A percentile compares a stretch with the other conserved stretches of the same genome.
Evolutionary conservation across 2,329 filamentous ascomycete species (phyloP).

Genomic region (Aspergillus unguis): DNA sequence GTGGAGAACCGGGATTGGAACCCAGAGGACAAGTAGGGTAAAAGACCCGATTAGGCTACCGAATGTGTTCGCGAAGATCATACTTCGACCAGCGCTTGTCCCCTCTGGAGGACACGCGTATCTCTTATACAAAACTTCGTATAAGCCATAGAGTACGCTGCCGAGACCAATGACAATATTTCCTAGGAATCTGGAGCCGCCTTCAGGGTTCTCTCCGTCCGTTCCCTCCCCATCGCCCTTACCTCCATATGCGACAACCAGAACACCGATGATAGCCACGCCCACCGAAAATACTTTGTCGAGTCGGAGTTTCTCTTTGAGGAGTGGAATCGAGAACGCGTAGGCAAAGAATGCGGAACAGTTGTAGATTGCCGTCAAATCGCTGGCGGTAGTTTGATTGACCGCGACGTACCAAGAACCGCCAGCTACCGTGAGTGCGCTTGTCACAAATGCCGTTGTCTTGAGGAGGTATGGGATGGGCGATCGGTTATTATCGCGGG

Average conservation of each 20-base stretch:
- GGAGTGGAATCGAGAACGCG: slow-evolving; percentile 85
- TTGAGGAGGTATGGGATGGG: slow-evolving; percentile 71
- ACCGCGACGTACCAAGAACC: slow-evolving; percentile 96
- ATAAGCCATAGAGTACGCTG: slow-evolving; percentile 89
- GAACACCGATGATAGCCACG: slow-evolving; percentile 82
- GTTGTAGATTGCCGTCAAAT: slow-evolving; percentile 98
- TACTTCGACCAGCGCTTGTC: slow-evolving; percentile 76
- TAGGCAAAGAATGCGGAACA: slow-evolving; percentile 99
- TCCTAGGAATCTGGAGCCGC: slow-evolving; percentile 69
- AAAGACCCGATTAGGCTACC: slow-evolving; percentile 83
- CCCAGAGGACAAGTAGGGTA: slow-evolving; percentile 83
- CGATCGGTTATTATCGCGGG: slow-evolving; percentile 38
- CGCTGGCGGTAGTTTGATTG: slow-evolving; percentile 84
- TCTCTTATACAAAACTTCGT: slow-evolving; percentile 95
- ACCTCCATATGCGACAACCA: slow-evolving; percentile 95
- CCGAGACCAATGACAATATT: slow-evolving; percentile 91
- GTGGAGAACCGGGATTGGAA: slow-evolving; percentile 83
- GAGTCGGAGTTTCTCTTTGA: slow-evolving; percentile 76
- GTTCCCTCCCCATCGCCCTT: slow-evolving; percentile 51
- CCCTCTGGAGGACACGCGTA: slow-evolving; percentile 91
- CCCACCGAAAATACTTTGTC: slow-evolving; percentile 85
- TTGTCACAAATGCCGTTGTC: slow-evolving; percentile 79
- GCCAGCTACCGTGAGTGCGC: slow-evolving; percentile 81
- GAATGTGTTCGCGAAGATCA: slow-evolving; percentile 93
- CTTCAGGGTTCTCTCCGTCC: slow-evolving; percentile 48